Conservation (phyloP, 768 basidiomycete genomes). For the Phallus indusiatus region DNA sequence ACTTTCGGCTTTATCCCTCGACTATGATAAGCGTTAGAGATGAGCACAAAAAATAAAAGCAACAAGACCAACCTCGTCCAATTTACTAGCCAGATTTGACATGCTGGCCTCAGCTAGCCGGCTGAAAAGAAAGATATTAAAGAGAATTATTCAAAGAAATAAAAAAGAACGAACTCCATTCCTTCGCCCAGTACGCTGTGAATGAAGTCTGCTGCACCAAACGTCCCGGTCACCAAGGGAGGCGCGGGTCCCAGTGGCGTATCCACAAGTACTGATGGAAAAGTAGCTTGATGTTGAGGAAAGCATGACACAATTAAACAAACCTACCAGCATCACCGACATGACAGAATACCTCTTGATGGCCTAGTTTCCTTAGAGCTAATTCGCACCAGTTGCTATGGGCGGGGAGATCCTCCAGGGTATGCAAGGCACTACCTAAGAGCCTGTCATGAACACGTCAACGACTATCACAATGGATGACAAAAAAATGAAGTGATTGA, state of each 20-base stretch:
- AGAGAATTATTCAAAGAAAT: neutral
- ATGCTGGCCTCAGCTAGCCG: constrained; percentile 53
- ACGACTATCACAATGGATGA: no score
- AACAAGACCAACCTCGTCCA: constrained; percentile 26
- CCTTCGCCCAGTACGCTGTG: constrained; percentile 58
- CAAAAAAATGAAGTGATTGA: constrained; percentile 10
- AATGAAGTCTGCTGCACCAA: constrained; percentile 60
- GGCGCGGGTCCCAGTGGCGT: constrained; percentile 39
- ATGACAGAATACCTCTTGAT: constrained; percentile 67
- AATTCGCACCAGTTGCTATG: constrained; percentile 80
- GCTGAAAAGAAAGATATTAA: constrained; percentile 20
- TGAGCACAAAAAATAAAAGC: neutral
- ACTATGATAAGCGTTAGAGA: constrained; percentile 8
- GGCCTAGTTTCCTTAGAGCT: constrained; percentile 57
- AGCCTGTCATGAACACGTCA: constrained; percentile 32
- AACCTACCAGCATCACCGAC: constrained; percentile 52
- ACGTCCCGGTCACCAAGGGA: constrained; percentile 63
- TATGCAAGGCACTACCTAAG: constrained; percentile 59
- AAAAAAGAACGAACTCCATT: constrained; percentile 37
- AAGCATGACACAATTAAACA: neutral
- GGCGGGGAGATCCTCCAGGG: constrained; percentile 65
- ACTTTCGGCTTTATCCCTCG: constrained; percentile 25
- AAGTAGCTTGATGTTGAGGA: neutral
- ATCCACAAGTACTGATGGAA: constrained; percentile 25
- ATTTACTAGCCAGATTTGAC: constrained; percentile 44